Evolutionary conservation across 345 rosid species (phyloP).

Genomic region (Eucalyptus globulus): DNA sequence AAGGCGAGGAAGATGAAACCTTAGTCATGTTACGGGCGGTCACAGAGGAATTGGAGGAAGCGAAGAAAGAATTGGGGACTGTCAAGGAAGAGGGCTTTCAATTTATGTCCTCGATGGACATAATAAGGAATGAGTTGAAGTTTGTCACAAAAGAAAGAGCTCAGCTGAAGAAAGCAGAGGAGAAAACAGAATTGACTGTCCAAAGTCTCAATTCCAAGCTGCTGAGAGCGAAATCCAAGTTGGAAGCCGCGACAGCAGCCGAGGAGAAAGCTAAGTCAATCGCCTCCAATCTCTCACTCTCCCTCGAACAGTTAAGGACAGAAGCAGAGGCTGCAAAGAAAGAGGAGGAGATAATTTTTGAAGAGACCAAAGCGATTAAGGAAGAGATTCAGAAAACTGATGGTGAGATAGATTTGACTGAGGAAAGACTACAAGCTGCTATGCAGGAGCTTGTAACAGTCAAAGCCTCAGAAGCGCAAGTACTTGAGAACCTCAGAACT

Average conservation of each 20-base stretch:
- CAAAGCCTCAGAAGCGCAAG: conserved; percentile 42
- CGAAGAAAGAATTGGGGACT: conserved; percentile 48
- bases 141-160: conserved; percentile 36
- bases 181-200: conserved; percentile 28
- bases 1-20: conserved; percentile 1
- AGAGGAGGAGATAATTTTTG: conserved; percentile 28
- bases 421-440: conserved; percentile 41
- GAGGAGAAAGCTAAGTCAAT: conserved; percentile 47
- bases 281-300: conserved; percentile 30
- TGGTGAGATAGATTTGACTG: conserved; percentile 27
- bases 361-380: conserved; percentile 37
- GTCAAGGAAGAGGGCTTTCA: conserved; percentile 43
- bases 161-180: conserved; percentile 27
- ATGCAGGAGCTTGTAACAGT: conserved; percentile 54
- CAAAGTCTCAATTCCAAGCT: conserved; percentile 61
- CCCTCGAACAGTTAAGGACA: conserved; percentile 45
- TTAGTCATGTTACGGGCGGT: conserved; percentile 18
- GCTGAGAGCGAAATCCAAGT: conserved; percentile 50
- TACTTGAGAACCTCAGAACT: conserved; percentile 42
- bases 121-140: conserved; percentile 46
- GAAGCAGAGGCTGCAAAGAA: conserved; percentile 50
- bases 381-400: conserved; percentile 36
- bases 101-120: conserved; percentile 56
- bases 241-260: conserved; percentile 37
- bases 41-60: conserved; percentile 39